Base-by-base conservation (phyloP, 2,329 filamentous ascomycete species). In the Zasmidium citrigriseum region DNA sequence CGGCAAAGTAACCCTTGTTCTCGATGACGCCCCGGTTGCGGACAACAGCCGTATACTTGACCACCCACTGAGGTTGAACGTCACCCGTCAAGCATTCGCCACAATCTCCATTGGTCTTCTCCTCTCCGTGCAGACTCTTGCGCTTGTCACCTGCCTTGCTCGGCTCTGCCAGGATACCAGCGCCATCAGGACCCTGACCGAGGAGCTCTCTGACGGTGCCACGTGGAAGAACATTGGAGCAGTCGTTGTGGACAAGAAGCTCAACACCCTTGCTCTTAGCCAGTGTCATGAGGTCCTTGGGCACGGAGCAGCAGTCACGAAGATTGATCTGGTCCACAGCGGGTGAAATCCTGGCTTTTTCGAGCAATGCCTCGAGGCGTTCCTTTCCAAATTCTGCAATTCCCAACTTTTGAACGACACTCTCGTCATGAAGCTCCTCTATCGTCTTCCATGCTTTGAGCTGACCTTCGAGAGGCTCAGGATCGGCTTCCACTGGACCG, bases 1-100 rank as follows among this genome's bases (percentile, higher is more conserved):
- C 86, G 1, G 93, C 93, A 79, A 97, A 97, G 76, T 97, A 98
- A 7, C 95, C 95, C 80, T 98, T 99, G 73, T 95, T 96, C 80
- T 99, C 95, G 64, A 99, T 93, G 9, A 99, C 95, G 14, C 95
- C 95, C 54, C 95, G 83, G 73, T 98, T 89, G 74, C 90, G 89
- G 44, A 98, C 91, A 58, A 98, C 93, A 1, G 95, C 95, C 38
- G 93, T 97, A 73, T 99, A 99, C 73, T 98, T 96, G 66, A 93
- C 89, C 24, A 98, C 95, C 93, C 95, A 99, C 72, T 93, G 87
- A 24, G 95, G 93, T 58, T 86, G 84, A 50, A 98, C 83, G 64
- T 96, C 87, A 3, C 91, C 93, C 65, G 83, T 81, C 57, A 96
- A 78, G 0, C 78, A 74, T 18, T 74, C 86, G 5, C 89, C 90